Evolutionary conservation across 1,284 basidiomycete genomes (phyloP), one percentile per base, ranked within the genome.

Genomic region (Cryptococcus wingfieldii): DNA sequence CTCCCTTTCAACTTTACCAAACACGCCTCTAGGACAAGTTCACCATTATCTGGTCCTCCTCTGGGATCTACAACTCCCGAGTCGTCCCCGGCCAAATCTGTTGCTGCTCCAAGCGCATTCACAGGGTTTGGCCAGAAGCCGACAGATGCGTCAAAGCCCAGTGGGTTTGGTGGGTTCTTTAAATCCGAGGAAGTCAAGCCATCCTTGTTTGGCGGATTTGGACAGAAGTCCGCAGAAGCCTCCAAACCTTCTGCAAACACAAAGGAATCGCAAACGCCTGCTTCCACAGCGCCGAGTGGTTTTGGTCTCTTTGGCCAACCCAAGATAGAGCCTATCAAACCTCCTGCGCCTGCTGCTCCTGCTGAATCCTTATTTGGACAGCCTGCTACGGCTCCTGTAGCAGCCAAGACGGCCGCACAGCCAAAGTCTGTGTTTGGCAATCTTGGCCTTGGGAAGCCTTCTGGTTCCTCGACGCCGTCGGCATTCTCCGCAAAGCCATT

Each of bases 1-100:
- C 66, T 65, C 53, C 59, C 52, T 14, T 68, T 65, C 53, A 58
- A 48, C 13, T 61, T 62, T 34, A 34, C 31, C 53, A 69, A 69
- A 51, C 71, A 74, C 51, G 69, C 70, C n/a, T 68, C 71, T 5
- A 66, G 65, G 45, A 71, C 70, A 1, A 67, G 64, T 47, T 74
- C 72, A 2, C 74, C 74, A 2, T 63, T 76, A 3, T 58, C 65
- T 43, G 64, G 58, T 45, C 64, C 68, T 16, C 55, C 54, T 6
- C 55, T 55, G 9, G 59, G 59, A 13, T 42, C 54, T 19, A 58
- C 54, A 4, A 66, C 63, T 2, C 62, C 69, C 1, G 59, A 62
- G 3, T 54, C 42, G 0, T 67, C 69, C 5, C 65, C 68, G 23
- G 61, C 53, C 5, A 64, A 55, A 47, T 61, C 59, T 12, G 31